phyloP scores from a whole-genome alignment of 2,329 filamentous ascomycete species.

The Cryphonectria radicalis region DNA sequence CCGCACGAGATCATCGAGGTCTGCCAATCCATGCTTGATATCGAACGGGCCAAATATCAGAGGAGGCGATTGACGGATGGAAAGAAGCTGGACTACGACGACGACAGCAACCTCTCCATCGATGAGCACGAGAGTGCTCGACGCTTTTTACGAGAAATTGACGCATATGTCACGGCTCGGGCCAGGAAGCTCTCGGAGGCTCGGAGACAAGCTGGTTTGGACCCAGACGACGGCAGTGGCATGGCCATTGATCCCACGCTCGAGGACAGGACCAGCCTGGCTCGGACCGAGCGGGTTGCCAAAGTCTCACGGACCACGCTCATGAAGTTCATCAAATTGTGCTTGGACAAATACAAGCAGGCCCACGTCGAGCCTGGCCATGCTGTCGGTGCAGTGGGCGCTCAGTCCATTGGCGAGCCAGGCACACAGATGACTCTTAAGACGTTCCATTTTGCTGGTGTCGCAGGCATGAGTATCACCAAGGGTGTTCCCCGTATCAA shows the following conservation, averaged over 20 bases:
- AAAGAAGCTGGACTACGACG: constrained; percentile 69
- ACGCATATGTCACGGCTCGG: constrained; percentile 68
- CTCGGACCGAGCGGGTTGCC: constrained; percentile 70
- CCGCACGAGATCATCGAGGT: constrained; percentile 74
- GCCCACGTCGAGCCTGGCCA: constrained; percentile 94
- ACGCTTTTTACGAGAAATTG: constrained; percentile 79
- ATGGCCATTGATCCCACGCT: constrained; percentile 36
- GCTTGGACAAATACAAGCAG: constrained; percentile 86
- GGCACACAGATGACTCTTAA: constrained; percentile 99
- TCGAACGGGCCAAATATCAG: constrained; percentile 67
- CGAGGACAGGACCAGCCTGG: constrained; percentile 39
- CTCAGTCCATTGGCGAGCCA: constrained; percentile 96
- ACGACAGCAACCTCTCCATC: constrained; percentile 68
- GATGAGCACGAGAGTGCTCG: constrained; percentile 83
- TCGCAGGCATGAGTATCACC: constrained; percentile 98
- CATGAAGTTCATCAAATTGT: constrained; percentile 76
- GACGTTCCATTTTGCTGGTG: constrained; percentile 99
- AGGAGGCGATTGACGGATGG: constrained; percentile 65
- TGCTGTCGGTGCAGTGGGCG: constrained; percentile 92
- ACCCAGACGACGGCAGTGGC: constrained; percentile 39
- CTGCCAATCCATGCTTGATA: constrained; percentile 69
- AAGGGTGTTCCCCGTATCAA: constrained; percentile 99
- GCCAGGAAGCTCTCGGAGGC: constrained; percentile 64
- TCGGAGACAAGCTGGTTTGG: constrained; percentile 56
- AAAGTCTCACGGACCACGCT: constrained; percentile 82